A percentile compares a stretch with the other conserved stretches of the same genome.
phyloP scores from a whole-genome alignment of 495 filamentous ascomycete species.

The Aspergillus indologenus region DNA sequence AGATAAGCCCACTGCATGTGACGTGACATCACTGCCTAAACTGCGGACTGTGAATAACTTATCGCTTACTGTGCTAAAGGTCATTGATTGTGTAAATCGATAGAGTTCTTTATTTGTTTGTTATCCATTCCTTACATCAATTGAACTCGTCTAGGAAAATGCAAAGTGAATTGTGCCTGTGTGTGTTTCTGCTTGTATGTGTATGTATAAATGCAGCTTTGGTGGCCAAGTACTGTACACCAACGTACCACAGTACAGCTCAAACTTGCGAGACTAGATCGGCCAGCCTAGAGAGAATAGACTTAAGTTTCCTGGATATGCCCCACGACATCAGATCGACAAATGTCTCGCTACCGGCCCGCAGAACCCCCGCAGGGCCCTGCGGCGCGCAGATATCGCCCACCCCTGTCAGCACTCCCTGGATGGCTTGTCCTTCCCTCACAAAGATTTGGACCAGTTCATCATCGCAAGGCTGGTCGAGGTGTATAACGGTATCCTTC shows the following conservation, averaged over 20 bases:
- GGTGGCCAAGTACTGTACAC: background rate
- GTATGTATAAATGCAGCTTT: no score
- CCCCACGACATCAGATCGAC: constrained; percentile 39
- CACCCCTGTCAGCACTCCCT: constrained; percentile 45
- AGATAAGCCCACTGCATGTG: constrained; percentile 25
- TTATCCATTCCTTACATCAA: no score
- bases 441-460: constrained; percentile 54
- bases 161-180: no score
- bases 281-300: constrained; percentile 30
- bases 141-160: no score
- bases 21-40: constrained; percentile 20
- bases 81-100: no score
- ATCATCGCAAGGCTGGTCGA: constrained; percentile 54
- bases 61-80: no score
- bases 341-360: constrained; percentile 43
- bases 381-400: constrained; percentile 46
- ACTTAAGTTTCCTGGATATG: constrained; percentile 31
- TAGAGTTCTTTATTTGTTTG: no score
- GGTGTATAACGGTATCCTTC: constrained; percentile 38
- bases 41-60: no score
- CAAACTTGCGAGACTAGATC: constrained; percentile 20
- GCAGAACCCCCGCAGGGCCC: constrained; percentile 41
- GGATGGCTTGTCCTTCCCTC: constrained; percentile 45
- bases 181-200: no score
- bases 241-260: no score